Percentiles rank a stretch among this genome's conserved stretches.
phyloP scores from a whole-genome alignment of 805 yeast genomes.

The Wickerhamomyces queroliae region DNA sequence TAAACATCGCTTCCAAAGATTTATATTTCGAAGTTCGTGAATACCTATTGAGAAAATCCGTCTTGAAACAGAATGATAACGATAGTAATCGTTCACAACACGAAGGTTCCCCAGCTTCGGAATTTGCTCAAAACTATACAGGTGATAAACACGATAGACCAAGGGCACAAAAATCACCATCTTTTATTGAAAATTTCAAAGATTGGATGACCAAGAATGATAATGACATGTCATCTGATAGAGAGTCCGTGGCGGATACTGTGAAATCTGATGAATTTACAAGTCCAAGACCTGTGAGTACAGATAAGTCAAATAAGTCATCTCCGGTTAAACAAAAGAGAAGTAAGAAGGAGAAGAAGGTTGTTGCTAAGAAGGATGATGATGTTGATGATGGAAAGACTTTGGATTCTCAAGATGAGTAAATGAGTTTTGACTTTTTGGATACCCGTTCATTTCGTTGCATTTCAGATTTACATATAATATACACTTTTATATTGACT shows the following conservation, averaged over 20 bases:
- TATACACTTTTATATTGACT: not conserved
- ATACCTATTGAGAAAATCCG: constrained; percentile 46
- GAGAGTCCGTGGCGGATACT: not conserved
- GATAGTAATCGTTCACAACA: constrained; percentile 19
- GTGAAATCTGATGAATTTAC: constrained; percentile 3
- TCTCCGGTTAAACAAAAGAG: constrained; percentile 3
- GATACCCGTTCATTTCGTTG: not conserved
- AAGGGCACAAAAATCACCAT: constrained; percentile 14
- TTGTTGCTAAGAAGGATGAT: constrained; percentile 1
- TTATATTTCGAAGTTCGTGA: constrained; percentile 82
- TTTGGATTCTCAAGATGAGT: constrained; percentile 3
- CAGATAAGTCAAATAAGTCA: not conserved
- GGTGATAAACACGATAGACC: constrained; percentile 41
- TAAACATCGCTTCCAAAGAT: constrained; percentile 73
- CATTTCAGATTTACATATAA: not conserved
- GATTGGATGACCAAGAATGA: constrained; percentile 30
- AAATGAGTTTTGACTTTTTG: not conserved
- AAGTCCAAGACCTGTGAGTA: not conserved
- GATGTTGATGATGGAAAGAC: constrained; percentile 12
- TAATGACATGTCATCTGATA: constrained; percentile 4
- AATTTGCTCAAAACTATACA: constrained; percentile 57
- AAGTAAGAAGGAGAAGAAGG: constrained; percentile 1
- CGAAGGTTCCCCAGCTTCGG: constrained; percentile 45
- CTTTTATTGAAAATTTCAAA: constrained; percentile 24
- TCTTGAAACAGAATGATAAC: constrained; percentile 20